phyloP scores from a whole-genome alignment of 2,329 filamentous ascomycete species.

The Magnaporthiopsis incrustans region DNA sequence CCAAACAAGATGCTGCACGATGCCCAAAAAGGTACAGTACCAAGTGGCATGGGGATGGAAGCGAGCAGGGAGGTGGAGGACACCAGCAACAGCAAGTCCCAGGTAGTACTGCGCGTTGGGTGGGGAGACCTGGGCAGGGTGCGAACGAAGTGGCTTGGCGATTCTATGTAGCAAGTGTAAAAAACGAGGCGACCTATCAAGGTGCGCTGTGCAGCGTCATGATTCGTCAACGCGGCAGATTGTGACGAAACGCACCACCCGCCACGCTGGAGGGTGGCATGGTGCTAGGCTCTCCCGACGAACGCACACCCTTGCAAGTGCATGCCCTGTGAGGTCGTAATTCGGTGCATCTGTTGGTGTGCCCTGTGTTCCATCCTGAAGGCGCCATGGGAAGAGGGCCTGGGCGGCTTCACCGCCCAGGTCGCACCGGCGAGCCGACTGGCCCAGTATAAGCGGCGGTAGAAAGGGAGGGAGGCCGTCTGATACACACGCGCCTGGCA shows the following conservation, averaged over 20 bases:
- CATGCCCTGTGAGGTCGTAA: not conserved
- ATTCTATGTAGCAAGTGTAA: not conserved
- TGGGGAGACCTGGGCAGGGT: not conserved
- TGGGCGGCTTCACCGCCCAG: not conserved
- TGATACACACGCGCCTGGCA: not conserved
- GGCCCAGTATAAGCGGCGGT: not conserved
- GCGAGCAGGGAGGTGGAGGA: not conserved
- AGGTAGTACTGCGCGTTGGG: not conserved
- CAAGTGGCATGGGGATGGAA: not conserved
- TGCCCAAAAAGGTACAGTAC: not conserved
- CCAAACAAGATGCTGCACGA: not conserved
- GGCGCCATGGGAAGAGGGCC: no score
- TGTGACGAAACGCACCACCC: not conserved
- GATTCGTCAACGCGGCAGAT: not conserved
- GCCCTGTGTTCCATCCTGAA: not conserved
- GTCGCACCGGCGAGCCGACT: not conserved
- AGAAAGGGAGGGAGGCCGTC: not conserved
- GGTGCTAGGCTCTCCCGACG: not conserved
- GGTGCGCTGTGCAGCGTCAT: not conserved
- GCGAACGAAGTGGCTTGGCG: not conserved
- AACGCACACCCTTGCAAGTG: not conserved
- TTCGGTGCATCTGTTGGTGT: not conserved
- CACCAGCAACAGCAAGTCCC: no score
- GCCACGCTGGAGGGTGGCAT: not conserved
- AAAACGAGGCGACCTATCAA: not conserved